Evolutionary conservation across 495 filamentous ascomycete genomes (phyloP), one percentile per base, ranked within the genome.

Genomic region (Talaromyces wortmannii): DNA sequence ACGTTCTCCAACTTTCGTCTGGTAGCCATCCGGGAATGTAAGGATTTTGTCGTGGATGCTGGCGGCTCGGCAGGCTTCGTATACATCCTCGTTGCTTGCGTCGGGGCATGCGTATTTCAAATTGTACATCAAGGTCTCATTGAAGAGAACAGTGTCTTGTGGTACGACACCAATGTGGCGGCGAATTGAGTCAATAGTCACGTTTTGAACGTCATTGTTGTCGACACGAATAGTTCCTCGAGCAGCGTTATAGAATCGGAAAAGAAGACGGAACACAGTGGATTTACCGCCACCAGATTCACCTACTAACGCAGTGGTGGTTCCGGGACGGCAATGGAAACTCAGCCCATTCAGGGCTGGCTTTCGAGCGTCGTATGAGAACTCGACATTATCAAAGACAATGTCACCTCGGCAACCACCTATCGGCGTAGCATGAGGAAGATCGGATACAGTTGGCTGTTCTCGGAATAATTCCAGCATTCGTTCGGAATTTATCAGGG

Each of bases 211-310:
- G 66, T 97, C 87, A 46, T 86, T 81, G 6, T 86, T 89, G 65
- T 96, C 95, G 44, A 98, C 71, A 57, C 83, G 76, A 50, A 97
- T 95, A 59, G 76, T 84, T 12, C 95, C 94, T 36, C 79, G 80
- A 47, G 80, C 72, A 36, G 84, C 74, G 66, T 96, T 92, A 70
- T 97, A 98, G 69, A 95, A 98, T 3, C 94, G 85, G 79, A 95
- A 98, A 57, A 98, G 81, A 15, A 97, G 78, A 11, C 94, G 86
- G 74, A 98, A 96, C n/a, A 97, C 84, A 3, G 94, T 97, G 2
- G 94, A 96, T 66, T 98, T 98, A 53, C 94, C 95, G 45, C 92
- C 95, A 42, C 95, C 94, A 16, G 91, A 95, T 66, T 97, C 94
- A 46, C 94, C 94, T 8, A 98, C 94, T 49, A 98, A 81, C 7